Base-by-base conservation (phyloP, 2,329 filamentous ascomycete species). In the Fusarium sp. region DNA sequence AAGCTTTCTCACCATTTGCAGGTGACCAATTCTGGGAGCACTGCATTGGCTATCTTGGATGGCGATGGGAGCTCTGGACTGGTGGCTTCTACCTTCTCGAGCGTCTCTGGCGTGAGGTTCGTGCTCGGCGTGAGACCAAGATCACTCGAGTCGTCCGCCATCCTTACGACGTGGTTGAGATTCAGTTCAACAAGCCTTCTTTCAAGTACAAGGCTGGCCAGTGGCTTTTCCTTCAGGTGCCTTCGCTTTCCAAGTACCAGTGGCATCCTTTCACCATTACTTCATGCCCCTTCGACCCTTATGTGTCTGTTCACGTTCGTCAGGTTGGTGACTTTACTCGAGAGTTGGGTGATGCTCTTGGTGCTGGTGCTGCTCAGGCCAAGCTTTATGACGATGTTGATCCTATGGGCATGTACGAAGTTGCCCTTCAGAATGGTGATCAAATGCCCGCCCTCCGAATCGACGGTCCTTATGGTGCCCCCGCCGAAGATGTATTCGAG, bases 181-280 rank as follows among this genome's bases (percentile, higher is more conserved):
- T 99, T 69, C 96, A 99, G 80, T 98, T 99, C 84, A 89, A 88
- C 80, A 99, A 99, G 85, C 93, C 95, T 8, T 96, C 92, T 63
- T 97, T 99, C 92, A 93, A 91, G 78, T 99, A 99, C 89, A 98
- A 97, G 88, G 92, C 96, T 17, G 96, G 96, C 35, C 96, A 99
- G 83, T 99, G 95, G 95, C 90, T 98, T 40, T 98, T 98, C 86
- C 87, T 99, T 65, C 95, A 98, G 81, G 91, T 97, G 27, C 96
- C 96, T 1, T 91, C 93, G 10, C 90, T 99, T 58, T 97, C 94
- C 71, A 89, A 87, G 76, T 91, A 94, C 78, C 94, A 99, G 84
- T 99, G 96, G 96, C 96, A 99, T 83, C 96, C 96, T 2, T 99
- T 98, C 80, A 99, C 96, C 78, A 98, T 99, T 81, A 99, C 96